A percentile compares a stretch with the other conserved stretches of the same genome.
Conservation (phyloP, 75 land plant species). For the Cunninghamia lanceolata region DNA sequence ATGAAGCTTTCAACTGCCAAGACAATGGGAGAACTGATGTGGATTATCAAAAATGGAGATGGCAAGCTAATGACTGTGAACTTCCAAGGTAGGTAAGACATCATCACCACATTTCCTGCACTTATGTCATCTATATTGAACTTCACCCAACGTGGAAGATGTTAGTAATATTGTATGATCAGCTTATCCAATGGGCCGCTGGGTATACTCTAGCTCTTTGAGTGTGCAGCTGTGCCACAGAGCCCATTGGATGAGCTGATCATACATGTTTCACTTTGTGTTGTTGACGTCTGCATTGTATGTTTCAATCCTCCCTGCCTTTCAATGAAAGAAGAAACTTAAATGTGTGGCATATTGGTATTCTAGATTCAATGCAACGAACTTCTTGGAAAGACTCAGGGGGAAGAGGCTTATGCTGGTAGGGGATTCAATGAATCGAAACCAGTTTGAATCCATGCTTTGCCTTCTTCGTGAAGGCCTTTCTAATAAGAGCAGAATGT, state of each 20-base stretch:
- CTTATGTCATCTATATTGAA: neutral
- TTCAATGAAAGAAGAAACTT: neutral
- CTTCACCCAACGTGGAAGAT: neutral
- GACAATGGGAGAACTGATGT: conserved; percentile 70
- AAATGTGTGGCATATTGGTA: neutral
- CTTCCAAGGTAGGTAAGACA: conserved; percentile 62
- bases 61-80: conserved; percentile 74
- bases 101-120: neutral
- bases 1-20: conserved; percentile 73
- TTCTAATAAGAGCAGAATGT: conserved; percentile 62
- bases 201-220: neutral
- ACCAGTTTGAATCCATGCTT: conserved; percentile 85
- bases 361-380: conserved; percentile 73
- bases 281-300: neutral
- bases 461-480: conserved; percentile 72
- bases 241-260: neutral
- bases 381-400: conserved; percentile 64
- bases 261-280: neutral
- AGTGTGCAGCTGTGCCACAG: neutral
- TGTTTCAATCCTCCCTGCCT: neutral
- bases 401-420: conserved; percentile 72
- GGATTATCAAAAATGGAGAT: conserved; percentile 69
- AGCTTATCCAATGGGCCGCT: neutral
- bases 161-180: neutral
- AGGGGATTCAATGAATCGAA: conserved; percentile 83